Evolutionary conservation across 768 basidiomycete genomes (phyloP).

Genomic region (Xerocomus spinulosus): DNA sequence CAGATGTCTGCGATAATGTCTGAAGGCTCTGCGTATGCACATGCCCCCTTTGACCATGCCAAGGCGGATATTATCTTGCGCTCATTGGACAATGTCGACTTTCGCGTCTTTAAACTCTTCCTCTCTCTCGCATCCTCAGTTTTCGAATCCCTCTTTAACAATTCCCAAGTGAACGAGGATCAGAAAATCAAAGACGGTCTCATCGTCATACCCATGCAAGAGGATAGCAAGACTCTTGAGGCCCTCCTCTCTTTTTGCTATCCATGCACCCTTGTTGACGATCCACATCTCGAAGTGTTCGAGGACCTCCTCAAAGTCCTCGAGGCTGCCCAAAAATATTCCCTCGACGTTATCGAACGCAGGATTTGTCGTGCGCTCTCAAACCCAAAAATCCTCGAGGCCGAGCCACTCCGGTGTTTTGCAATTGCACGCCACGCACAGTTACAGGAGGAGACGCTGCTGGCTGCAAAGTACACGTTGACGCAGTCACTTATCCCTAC

Average conservation of each 20-base stretch:
- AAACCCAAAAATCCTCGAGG: conserved; percentile 15
- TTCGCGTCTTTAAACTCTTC: conserved; percentile 30
- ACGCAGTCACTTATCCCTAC: conserved; percentile 20
- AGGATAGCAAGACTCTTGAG: conserved; percentile 20
- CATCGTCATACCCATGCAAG: conserved; percentile 13
- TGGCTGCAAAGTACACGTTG: conserved; percentile 30
- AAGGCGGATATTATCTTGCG: conserved; percentile 25
- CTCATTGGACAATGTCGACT: conserved; percentile 27
- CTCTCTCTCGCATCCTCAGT: conserved; percentile 31
- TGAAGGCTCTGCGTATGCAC: conserved; percentile 3
- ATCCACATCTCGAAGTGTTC: conserved; percentile 11
- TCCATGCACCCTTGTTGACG: conserved; percentile 16
- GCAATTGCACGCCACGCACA: conserved; percentile 24
- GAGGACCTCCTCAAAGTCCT: conserved; percentile 8
- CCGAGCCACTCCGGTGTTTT: conserved; percentile 28
- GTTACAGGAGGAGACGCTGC: conserved; percentile 19
- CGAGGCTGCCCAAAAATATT: conserved; percentile 15
- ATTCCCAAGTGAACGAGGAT: conserved; percentile 4
- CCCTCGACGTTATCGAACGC: conserved; percentile 13
- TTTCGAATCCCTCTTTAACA: conserved; percentile 32
- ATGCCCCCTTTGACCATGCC: conserved; percentile 20
- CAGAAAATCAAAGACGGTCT: conserved; percentile 13
- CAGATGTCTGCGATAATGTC: not conserved
- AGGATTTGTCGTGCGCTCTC: conserved; percentile 17
- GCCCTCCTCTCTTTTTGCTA: conserved; percentile 23